phyloP scores from a whole-genome alignment of 805 yeast genomes.

The Nakazawaea sp. region DNA sequence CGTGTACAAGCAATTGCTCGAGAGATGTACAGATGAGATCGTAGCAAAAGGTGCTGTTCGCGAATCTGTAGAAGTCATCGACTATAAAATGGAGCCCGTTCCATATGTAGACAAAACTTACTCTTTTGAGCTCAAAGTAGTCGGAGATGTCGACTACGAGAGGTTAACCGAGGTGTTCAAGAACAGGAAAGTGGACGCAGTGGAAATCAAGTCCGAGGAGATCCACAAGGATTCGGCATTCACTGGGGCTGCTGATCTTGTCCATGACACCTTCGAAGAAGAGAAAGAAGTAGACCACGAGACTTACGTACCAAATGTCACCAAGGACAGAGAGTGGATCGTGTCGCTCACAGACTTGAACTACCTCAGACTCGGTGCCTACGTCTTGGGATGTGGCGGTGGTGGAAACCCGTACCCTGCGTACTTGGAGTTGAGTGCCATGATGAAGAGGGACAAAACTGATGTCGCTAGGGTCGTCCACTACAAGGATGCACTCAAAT shows the following conservation, averaged over 20 bases:
- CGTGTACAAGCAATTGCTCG: slow-evolving; percentile 16
- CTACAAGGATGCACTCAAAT: slow-evolving; percentile 22
- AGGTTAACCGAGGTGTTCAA: slow-evolving; percentile 13
- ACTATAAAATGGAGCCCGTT: slow-evolving; percentile 21
- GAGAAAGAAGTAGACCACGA: slow-evolving; percentile 18
- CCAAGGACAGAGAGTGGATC: slow-evolving; percentile 28
- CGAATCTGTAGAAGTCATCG: slow-evolving; percentile 19
- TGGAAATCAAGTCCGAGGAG: slow-evolving; percentile 6
- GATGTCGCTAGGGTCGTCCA: slow-evolving; percentile 26
- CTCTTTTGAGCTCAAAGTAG: slow-evolving; percentile 29
- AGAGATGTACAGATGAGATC: slow-evolving; percentile 14
- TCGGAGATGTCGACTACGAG: slow-evolving; percentile 38
- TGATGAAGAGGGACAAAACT: slow-evolving; percentile 25
- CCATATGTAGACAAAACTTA: slow-evolving; percentile 28
- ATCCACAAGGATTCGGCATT: slow-evolving; percentile 13
- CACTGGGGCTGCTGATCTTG: slow-evolving; percentile 3
- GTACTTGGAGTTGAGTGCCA: slow-evolving; percentile 27
- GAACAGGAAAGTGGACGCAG: slow-evolving; percentile 6
- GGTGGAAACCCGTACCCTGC: slow-evolving; percentile 41
- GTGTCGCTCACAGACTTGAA: slow-evolving; percentile 33
- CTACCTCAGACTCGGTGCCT: slow-evolving; percentile 34
- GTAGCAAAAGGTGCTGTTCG: slow-evolving; percentile 21
- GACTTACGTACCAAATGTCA: slow-evolving; percentile 23
- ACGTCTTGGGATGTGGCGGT: slow-evolving; percentile 45
- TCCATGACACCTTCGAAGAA: slow-evolving; percentile 4